These are phyloP conservation scores for Lachancea fermentati DNA, from an alignment of 805 yeast genomes.

Conservation along the genomic window DNA sequence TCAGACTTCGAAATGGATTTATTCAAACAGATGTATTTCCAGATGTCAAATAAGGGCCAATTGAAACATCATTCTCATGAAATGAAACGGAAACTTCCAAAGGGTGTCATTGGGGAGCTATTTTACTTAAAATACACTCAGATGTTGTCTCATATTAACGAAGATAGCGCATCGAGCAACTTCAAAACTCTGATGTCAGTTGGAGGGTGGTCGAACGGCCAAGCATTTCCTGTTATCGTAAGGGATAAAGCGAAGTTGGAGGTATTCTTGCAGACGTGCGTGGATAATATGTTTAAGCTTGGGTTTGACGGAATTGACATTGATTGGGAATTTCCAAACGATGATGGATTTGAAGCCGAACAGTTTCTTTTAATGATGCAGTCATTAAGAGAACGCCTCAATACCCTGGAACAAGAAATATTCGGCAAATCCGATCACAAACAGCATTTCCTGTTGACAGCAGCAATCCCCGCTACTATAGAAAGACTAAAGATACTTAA, in stretches of 20 bases:
- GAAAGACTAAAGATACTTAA: conserved; percentile 41
- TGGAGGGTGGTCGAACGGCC: conserved; percentile 71
- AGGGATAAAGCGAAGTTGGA: conserved; percentile 35
- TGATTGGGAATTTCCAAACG: conserved; percentile 89
- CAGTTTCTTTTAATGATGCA: conserved; percentile 41
- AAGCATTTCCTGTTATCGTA: conserved; percentile 43
- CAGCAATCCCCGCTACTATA: conserved; percentile 71
- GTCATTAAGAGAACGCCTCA: conserved; percentile 37
- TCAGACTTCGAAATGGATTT: conserved; percentile 48
- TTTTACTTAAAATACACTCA: conserved; percentile 38
- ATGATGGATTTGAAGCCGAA: conserved; percentile 37
- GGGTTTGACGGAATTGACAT: conserved; percentile 88
- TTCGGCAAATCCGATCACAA: conserved; percentile 11
- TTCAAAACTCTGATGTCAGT: conserved; percentile 64
- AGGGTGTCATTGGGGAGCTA: conserved; percentile 50
- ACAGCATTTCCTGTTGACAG: conserved; percentile 44
- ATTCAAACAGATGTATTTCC: conserved; percentile 13
- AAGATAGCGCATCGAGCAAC: conserved; percentile 21
- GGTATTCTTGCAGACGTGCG: conserved; percentile 46
- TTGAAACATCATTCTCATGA: conserved; percentile 3
- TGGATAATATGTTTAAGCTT: conserved; percentile 42
- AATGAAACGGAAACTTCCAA: conserved; percentile 13
- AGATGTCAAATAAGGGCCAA: conserved; percentile 13
- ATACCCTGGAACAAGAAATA: conserved; percentile 32
- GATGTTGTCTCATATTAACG: conserved; percentile 2